phyloP scores from a whole-genome alignment of 148 eudicot species.

The Cornus kousa region DNA sequence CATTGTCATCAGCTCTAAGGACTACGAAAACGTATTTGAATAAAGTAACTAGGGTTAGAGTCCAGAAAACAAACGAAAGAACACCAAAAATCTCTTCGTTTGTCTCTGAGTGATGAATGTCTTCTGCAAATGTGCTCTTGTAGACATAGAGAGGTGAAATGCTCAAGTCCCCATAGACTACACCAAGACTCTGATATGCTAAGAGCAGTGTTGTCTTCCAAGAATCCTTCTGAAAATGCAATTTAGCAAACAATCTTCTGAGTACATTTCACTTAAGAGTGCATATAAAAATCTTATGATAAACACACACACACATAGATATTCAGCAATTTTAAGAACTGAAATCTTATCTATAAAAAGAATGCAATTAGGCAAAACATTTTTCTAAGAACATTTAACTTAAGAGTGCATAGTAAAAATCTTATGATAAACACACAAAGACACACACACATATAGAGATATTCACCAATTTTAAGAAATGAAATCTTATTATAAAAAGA shows the following conservation, averaged over 20 bases:
- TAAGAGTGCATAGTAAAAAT: no score
- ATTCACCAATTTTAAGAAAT: no score
- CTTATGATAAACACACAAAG: no score
- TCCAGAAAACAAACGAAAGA: constrained; percentile 71
- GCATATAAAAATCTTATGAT: neutral
- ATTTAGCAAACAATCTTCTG: neutral
- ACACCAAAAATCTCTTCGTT: constrained; percentile 76
- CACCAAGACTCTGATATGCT: constrained; percentile 79
- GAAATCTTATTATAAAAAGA: neutral
- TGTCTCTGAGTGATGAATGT: constrained; percentile 62
- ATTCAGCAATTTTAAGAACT: neutral
- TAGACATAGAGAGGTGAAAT: constrained; percentile 76
- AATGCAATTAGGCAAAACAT: no score
- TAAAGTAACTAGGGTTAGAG: constrained; percentile 63
- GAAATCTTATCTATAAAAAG: neutral
- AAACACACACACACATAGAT: no score
- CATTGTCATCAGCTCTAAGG: constrained; percentile 77
- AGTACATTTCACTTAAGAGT: neutral
- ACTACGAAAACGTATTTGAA: constrained; percentile 75
- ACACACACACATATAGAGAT: no score
- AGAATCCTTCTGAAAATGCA: constrained; percentile 48
- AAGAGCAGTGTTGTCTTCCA: constrained; percentile 57
- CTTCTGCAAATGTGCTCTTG: constrained; percentile 78
- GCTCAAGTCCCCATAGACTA: constrained; percentile 80
- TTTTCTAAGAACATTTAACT: no score